Percentiles rank a stretch among this genome's conserved stretches.
Conservation (phyloP, 1,284 basidiomycete genomes). For the Stygiomarasmius scandens region DNA sequence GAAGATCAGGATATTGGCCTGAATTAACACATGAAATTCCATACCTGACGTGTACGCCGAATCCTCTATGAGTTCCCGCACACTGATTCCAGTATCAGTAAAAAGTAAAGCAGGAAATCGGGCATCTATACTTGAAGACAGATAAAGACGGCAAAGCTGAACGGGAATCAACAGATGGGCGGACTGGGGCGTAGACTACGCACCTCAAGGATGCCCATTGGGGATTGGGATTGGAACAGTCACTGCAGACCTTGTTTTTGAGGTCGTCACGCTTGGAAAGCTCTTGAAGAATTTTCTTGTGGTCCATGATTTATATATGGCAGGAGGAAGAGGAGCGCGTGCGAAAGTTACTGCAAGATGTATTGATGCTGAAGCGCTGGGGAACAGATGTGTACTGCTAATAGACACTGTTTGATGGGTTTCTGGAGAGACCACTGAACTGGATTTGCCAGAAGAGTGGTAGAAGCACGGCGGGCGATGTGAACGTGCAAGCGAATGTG, state of each 20-base stretch:
- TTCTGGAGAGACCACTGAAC: not conserved
- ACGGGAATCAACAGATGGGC: not conserved
- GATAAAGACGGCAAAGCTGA: slow-evolving; percentile 82
- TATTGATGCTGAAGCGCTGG: too few relatives aligned
- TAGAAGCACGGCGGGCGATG: not conserved
- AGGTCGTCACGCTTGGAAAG: slow-evolving; percentile 74
- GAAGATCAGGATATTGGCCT: slow-evolving; percentile 9
- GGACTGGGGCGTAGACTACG: slow-evolving; percentile 10
- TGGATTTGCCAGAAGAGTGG: not conserved
- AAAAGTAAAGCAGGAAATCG: not conserved
- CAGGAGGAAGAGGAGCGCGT: not conserved
- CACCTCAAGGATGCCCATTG: slow-evolving; percentile 61
- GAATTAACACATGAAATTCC: slow-evolving; percentile 12
- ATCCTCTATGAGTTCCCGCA: slow-evolving; percentile 86
- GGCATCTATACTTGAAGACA: slow-evolving; percentile 54
- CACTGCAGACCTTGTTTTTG: slow-evolving; percentile 77
- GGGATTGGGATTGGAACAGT: slow-evolving; percentile 85
- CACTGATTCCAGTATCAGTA: slow-evolving; percentile 52
- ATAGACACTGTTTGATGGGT: too few relatives aligned
- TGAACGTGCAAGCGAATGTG: not conserved
- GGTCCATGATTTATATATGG: slow-evolving; percentile 52
- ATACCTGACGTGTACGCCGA: slow-evolving; percentile 86
- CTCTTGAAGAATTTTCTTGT: slow-evolving; percentile 73
- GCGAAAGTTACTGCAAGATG: not conserved
- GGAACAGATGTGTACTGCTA: too few relatives aligned